Evolutionary conservation across 2,329 filamentous ascomycete genomes (phyloP), one percentile per base, ranked within the genome.

Genomic region (Epichloe brachyelytri): DNA sequence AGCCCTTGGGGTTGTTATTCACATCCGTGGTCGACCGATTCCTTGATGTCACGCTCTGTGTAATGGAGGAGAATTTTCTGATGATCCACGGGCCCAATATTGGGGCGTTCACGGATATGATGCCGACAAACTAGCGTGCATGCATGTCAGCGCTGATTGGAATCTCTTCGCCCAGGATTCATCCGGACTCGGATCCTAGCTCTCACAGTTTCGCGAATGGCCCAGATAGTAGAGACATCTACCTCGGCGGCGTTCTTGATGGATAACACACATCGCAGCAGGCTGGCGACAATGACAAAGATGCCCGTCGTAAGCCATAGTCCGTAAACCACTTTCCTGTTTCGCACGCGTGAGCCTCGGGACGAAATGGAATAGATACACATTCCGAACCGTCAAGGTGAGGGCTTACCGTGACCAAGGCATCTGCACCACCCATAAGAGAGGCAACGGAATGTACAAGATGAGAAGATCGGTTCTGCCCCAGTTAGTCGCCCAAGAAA

Each of bases 161-260:
- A 33, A 30, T 6, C 2, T n/a, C 38, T 19, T 39, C n/a, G 17
- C 15, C 15, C 15, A 39, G 38, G 7, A 19, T 8, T 8, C 7
- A 8, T 3, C 6, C 37, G 15, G 37, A 3, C 2, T 34, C 11
- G 17, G 17, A 11, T 19, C 33, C 10, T 17, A 8, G n/a, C 5
- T 33, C 56, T 55, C 41, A 58, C 57, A 6, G 58, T 60, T 51
- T 60, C 58, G 52, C 59, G 57, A 47, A 60, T 61, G 3, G 59
- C 57, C 58, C 58, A 60, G 22, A 60, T 60, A 15, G 57, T 60
- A 8, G 54, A 55, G 2, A 60, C 51, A 43, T 60, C 57, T 15
- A 60, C 56, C 17, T 56, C 52, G 26, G 45, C 39, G 11, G 55
- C 54, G 41, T 59, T 54, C 36, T 50, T 39, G 5, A 61, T 49